These are phyloP conservation scores for Mycena kentingensis DNA, from an alignment of 768 basidiomycete genomes.

Conservation along the genomic window DNA sequence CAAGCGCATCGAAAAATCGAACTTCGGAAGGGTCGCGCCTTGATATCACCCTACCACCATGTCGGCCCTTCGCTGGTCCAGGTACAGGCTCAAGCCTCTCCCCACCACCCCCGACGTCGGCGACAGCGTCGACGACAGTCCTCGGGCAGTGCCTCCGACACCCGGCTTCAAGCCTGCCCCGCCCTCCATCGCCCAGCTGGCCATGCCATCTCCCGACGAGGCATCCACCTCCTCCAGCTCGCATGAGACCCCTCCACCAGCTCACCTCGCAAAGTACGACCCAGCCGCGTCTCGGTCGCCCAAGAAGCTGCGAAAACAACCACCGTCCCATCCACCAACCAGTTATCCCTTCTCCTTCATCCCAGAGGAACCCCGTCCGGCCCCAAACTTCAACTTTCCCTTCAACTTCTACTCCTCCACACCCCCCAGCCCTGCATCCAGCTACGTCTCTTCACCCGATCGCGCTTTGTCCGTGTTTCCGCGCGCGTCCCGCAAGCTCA, in stretches of 20 bases:
- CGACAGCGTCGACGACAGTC: not conserved
- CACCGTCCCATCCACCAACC: constrained; percentile 14
- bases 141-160: constrained; percentile 8
- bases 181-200: constrained; percentile 18
- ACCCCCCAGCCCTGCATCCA: constrained; percentile 2
- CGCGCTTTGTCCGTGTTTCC: constrained; percentile 12
- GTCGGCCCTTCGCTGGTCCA: not conserved
- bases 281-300: not conserved
- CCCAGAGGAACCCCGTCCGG: constrained; percentile 11
- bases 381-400: constrained; percentile 16
- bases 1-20: not conserved
- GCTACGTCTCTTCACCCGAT: not conserved
- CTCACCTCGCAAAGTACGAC: constrained; percentile 1
- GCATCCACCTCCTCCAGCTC: constrained; percentile 17
- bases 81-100: not conserved
- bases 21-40: not conserved
- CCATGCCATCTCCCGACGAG: constrained; percentile 20
- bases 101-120: not conserved
- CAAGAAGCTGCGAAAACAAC: constrained; percentile 15
- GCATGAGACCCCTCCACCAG: constrained; percentile 6
- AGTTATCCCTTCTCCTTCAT: constrained; percentile 23
- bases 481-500: constrained; percentile 12
- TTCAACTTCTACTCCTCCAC: constrained; percentile 12
- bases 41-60: not conserved
- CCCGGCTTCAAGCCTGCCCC: constrained; percentile 10